Percentiles rank a stretch among this genome's conserved stretches.
phyloP scores from a whole-genome alignment of 805 yeast genomes.

The Metschnikowia sp. region DNA sequence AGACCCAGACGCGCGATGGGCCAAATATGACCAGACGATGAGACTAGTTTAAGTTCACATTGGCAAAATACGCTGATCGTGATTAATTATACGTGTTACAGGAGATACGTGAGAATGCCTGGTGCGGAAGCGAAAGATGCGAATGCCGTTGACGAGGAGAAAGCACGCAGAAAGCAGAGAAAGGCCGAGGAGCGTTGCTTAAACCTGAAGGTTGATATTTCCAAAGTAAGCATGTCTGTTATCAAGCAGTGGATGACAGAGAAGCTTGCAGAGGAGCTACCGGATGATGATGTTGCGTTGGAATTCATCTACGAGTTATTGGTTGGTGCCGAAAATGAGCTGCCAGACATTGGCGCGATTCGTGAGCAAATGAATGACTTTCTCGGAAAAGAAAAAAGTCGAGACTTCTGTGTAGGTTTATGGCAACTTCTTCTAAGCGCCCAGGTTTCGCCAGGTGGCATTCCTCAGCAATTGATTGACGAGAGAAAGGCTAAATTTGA shows the following conservation, averaged over 20 bases:
- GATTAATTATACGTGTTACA: not conserved
- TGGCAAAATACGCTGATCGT: not conserved
- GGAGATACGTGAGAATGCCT: not conserved
- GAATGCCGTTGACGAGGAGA: not conserved
- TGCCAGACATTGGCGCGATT: slow-evolving; percentile 39
- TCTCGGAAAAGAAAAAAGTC: slow-evolving; percentile 38
- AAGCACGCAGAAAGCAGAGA: not conserved
- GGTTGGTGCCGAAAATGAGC: slow-evolving; percentile 22
- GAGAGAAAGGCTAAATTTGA: slow-evolving; percentile 14
- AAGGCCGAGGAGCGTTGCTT: slow-evolving; percentile 16
- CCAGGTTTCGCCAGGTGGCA: slow-evolving; percentile 43
- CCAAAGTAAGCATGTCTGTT: slow-evolving; percentile 37
- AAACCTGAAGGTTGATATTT: slow-evolving; percentile 31
- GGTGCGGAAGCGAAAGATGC: not conserved
- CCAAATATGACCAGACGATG: too few species aligned
- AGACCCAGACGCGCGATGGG: too few species aligned
- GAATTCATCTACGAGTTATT: slow-evolving; percentile 46
- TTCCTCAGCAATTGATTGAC: slow-evolving; percentile 35
- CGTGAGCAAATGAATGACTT: slow-evolving; percentile 45
- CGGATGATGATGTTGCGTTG: slow-evolving; percentile 50
- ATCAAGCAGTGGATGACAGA: slow-evolving; percentile 40
- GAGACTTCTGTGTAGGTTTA: slow-evolving; percentile 37
- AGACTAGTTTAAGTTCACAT: too few species aligned
- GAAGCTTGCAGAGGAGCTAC: slow-evolving; percentile 33
- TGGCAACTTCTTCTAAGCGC: slow-evolving; percentile 47